These are phyloP conservation scores for Lecanosticta acicola DNA, from an alignment of 2,329 filamentous ascomycete species.

Conservation along the genomic window DNA sequence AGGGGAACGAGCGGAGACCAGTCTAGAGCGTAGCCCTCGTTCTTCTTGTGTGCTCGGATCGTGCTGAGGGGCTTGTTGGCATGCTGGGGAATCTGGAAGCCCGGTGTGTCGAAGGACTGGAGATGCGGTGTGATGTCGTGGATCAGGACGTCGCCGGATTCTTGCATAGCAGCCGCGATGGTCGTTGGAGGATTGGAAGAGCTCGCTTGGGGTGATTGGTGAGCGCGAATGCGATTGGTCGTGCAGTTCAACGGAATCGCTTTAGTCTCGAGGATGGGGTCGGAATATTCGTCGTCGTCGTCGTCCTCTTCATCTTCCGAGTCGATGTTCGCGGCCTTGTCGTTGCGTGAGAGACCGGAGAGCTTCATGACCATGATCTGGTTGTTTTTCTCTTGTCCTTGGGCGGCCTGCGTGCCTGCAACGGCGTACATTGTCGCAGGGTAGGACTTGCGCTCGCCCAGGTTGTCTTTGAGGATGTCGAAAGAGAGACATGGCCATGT, in stretches of 20 bases:
- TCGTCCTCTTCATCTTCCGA: slow-evolving; percentile 62
- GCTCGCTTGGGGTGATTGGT: slow-evolving; percentile 70
- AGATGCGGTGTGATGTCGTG: slow-evolving; percentile 92
- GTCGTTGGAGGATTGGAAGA: slow-evolving; percentile 70
- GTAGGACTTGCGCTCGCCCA: slow-evolving; percentile 88
- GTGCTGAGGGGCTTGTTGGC: slow-evolving; percentile 86
- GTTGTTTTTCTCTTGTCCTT: slow-evolving; percentile 71
- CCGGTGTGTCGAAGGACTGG: slow-evolving; percentile 81
- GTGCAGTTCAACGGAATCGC: slow-evolving; percentile 79
- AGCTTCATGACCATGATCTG: slow-evolving; percentile 95
- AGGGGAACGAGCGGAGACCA: slow-evolving; percentile 80
- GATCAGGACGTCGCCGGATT: slow-evolving; percentile 81
- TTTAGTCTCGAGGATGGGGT: slow-evolving; percentile 91
- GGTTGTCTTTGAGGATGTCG: slow-evolving; percentile 77
- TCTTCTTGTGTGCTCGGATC: slow-evolving; percentile 77
- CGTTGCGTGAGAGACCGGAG: slow-evolving; percentile 83
- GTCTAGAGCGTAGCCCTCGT: slow-evolving; percentile 91
- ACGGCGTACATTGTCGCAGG: slow-evolving; percentile 94
- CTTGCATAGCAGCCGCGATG: slow-evolving; percentile 85
- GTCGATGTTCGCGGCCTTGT: slow-evolving; percentile 63
- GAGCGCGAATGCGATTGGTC: slow-evolving; percentile 86
- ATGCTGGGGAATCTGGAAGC: slow-evolving; percentile 69
- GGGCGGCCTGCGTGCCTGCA: slow-evolving; percentile 86
- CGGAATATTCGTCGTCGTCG: slow-evolving; percentile 65
- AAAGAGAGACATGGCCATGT: slow-evolving; percentile 97